Conservation (phyloP, 2,329 filamentous ascomycete genomes). For the Diplodia scrobiculata region DNA sequence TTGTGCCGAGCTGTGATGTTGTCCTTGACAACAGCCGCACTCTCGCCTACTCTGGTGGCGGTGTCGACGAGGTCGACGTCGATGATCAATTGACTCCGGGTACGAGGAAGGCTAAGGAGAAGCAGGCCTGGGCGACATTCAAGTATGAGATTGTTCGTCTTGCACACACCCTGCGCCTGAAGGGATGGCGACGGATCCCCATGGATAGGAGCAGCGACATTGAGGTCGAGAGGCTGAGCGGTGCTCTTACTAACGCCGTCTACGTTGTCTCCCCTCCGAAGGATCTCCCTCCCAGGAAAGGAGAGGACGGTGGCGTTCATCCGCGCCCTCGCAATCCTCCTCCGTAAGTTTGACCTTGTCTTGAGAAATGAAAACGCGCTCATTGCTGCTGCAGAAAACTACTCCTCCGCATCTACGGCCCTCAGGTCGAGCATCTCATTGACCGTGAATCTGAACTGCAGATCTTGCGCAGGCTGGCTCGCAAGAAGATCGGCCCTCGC, state of each 20-base stretch:
- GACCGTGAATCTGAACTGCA: constrained; percentile 87
- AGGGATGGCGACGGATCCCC: constrained; percentile 85
- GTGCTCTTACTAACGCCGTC: constrained; percentile 92
- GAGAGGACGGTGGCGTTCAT: constrained; percentile 43
- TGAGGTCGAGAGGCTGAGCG: constrained; percentile 75
- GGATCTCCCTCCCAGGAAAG: constrained; percentile 54
- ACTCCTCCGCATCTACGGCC: constrained; percentile 87
- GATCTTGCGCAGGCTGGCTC: constrained; percentile 80
- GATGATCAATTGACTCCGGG: constrained; percentile 46
- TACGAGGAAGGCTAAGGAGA: constrained; percentile 63
- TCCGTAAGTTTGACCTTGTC: constrained; percentile 48
- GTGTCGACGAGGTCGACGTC: constrained; percentile 45
- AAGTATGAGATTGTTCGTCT: constrained; percentile 90
- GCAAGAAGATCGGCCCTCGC: constrained; percentile 90
- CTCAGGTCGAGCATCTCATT: constrained; percentile 92
- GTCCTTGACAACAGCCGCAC: constrained; percentile 89
- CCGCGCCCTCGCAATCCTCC: constrained; percentile 52
- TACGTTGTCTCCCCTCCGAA: constrained; percentile 87
- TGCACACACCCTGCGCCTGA: constrained; percentile 82
- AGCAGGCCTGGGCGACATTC: constrained; percentile 78
- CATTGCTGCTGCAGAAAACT: constrained; percentile 62
- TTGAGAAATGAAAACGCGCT: neutral
- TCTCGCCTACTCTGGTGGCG: constrained; percentile 69
- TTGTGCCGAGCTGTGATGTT: constrained; percentile 84
- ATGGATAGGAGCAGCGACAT: constrained; percentile 69